Conservation (phyloP, 1,284 basidiomycete species). For the Trichosporon faecale region DNA sequence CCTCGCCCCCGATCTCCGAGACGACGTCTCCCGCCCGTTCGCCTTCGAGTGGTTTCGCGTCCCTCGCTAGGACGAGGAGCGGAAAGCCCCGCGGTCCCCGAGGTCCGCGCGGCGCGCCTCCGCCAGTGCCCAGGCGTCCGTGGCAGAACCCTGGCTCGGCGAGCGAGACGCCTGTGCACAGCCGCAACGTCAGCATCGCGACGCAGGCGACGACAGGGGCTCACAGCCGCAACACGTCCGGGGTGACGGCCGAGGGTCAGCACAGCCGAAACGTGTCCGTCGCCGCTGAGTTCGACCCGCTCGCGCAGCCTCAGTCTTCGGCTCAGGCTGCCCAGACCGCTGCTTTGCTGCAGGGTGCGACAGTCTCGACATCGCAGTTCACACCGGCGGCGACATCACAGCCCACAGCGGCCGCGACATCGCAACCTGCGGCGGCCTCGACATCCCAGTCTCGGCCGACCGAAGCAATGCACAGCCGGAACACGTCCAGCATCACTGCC, state of each 20-base stretch:
- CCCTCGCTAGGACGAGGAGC: background rate
- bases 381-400: too few species aligned
- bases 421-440: too few species aligned
- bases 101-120: constrained; percentile 23
- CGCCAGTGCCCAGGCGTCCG: constrained; percentile 37
- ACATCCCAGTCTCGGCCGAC: background rate
- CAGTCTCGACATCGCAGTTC: background rate
- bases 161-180: background rate
- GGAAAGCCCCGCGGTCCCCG: constrained; percentile 27
- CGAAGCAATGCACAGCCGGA: background rate
- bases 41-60: background rate
- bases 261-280: background rate
- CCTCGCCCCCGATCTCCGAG: background rate
- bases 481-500: background rate
- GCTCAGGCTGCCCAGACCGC: too few species aligned
- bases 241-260: background rate
- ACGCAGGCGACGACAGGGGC: background rate
- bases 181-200: background rate
- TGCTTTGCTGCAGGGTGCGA: too few species aligned
- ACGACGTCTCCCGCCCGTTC: background rate
- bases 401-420: too few species aligned
- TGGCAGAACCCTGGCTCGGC: constrained; percentile 18
- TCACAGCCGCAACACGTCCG: background rate
- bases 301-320: background rate
- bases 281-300: background rate